Evolutionary conservation across 75 land plant genomes (phyloP).

Genomic region (Cunninghamia lanceolata): DNA sequence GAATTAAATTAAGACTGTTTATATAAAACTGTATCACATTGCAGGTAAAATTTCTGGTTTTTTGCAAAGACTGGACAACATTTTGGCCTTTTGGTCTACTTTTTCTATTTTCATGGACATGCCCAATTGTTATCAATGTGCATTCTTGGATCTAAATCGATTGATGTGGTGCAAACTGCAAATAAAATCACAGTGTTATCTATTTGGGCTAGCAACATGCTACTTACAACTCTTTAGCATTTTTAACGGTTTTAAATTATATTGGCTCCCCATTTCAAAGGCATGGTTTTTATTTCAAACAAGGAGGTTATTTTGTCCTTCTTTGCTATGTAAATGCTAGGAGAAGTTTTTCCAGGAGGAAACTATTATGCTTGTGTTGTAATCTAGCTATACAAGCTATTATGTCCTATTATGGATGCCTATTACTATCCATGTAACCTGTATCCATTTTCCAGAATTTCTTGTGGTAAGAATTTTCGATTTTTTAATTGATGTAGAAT

Average conservation of each 20-base stretch:
- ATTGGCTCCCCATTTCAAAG: no score
- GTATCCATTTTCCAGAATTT: background rate
- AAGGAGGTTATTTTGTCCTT: background rate
- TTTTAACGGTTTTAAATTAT: background rate
- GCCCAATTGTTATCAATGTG: background rate
- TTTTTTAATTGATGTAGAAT: background rate
- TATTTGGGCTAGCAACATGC: background rate
- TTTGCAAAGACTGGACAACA: background rate
- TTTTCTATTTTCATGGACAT: background rate
- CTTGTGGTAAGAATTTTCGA: no score
- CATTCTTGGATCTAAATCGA: background rate
- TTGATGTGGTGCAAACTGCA: background rate
- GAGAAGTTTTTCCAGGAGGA: background rate
- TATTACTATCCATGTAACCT: background rate
- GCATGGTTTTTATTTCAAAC: background rate
- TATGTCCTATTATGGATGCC: background rate
- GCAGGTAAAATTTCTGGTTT: background rate
- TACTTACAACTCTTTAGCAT: background rate
- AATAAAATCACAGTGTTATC: background rate
- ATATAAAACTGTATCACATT: background rate
- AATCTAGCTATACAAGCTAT: background rate
- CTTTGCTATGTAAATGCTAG: background rate
- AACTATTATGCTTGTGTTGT: background rate
- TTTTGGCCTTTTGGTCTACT: background rate
- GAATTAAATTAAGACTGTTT: background rate